Percentiles rank a stretch among this genome's conserved stretches.
These are phyloP conservation scores for Petrea volubilis DNA, from an alignment of 257 asterid species.

Conservation along the genomic window DNA sequence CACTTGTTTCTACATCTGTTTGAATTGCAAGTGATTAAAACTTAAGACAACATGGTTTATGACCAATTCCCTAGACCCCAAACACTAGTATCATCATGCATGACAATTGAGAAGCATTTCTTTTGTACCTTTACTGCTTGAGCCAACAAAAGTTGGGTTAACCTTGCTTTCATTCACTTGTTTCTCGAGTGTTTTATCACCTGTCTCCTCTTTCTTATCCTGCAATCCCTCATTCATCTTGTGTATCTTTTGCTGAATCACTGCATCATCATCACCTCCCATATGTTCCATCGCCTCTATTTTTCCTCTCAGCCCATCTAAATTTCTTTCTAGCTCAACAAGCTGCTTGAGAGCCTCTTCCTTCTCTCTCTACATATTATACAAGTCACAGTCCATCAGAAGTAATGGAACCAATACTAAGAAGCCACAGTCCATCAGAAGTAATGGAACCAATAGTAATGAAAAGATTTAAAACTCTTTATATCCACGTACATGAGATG, in stretches of 20 bases:
- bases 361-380: no score
- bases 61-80: not conserved
- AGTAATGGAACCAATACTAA: no score
- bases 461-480: not conserved
- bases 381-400: no score
- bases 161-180: not conserved
- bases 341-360: no score
- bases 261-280: conserved; percentile 56
- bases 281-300: conserved; percentile 58
- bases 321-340: no score
- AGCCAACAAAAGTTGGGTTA: not conserved
- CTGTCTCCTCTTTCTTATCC: conserved; percentile 33
- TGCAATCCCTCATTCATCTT: conserved; percentile 45
- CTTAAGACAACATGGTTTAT: not conserved
- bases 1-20: not conserved
- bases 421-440: no score
- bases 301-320: conserved; percentile 54
- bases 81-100: not conserved
- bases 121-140: not conserved
- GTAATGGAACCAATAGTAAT: conserved; percentile 3
- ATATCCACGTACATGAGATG: not conserved
- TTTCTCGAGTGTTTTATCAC: not conserved
- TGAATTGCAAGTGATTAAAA: not conserved
- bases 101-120: not conserved
- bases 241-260: conserved; percentile 42